Evolutionary conservation across 1,284 basidiomycete species (phyloP).

Genomic region (Ustilago shanxiensis): DNA sequence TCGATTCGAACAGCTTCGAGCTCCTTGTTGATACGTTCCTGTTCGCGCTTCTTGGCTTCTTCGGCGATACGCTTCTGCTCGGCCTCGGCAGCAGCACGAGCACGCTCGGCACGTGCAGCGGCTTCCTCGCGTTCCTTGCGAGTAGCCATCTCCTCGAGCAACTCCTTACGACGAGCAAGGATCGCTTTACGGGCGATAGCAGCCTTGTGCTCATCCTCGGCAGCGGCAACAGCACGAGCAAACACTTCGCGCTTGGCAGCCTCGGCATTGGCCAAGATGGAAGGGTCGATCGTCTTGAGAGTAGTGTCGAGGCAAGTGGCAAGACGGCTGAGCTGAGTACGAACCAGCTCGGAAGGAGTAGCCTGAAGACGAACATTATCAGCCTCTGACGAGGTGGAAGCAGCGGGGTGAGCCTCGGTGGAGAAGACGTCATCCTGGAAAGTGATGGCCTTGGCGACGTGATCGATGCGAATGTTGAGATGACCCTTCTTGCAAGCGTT

Average conservation of each 20-base stretch:
- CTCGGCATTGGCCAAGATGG: constrained; percentile 51
- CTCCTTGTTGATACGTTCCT: constrained; percentile 83
- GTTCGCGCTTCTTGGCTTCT: constrained; percentile 79
- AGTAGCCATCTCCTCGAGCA: constrained; percentile 85
- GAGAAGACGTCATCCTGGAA: constrained; percentile 80
- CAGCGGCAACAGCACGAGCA: constrained; percentile 62
- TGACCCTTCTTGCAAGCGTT: constrained; percentile 90
- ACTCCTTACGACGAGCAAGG: constrained; percentile 86
- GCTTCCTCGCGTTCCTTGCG: constrained; percentile 93
- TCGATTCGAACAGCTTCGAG: constrained; percentile 85
- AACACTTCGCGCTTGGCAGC: constrained; percentile 61
- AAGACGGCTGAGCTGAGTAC: constrained; percentile 68
- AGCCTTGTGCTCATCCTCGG: constrained; percentile 66
- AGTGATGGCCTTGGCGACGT: constrained; percentile 84
- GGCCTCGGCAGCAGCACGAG: constrained; percentile 74
- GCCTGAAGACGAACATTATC: constrained; percentile 65
- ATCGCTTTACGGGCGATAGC: constrained; percentile 72
- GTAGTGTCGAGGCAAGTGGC: constrained; percentile 66
- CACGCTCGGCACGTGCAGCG: constrained; percentile 80
- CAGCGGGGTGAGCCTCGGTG: constrained; percentile 63
- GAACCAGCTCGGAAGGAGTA: constrained; percentile 68
- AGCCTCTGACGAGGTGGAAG: constrained; percentile 52
- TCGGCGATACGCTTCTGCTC: constrained; percentile 80
- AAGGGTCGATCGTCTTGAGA: constrained; percentile 64
- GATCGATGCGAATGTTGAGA: constrained; percentile 88